Evolutionary conservation across 202 grass and related monocot species (phyloP).

Genomic region (Panicum virgatum): DNA sequence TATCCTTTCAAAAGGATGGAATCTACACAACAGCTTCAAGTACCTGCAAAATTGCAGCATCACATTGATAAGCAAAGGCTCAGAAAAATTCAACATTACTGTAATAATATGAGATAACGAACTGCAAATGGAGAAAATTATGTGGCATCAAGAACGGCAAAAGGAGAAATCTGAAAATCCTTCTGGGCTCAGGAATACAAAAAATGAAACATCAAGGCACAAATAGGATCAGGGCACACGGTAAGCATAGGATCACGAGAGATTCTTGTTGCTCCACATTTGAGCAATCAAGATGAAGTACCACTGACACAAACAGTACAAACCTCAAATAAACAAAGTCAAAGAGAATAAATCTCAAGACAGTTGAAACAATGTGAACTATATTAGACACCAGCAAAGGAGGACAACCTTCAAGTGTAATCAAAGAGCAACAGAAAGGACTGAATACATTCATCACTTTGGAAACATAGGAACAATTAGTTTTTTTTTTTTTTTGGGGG

Average conservation of each 20-base stretch:
- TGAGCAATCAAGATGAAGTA: neutral
- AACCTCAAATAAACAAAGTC: too few species aligned
- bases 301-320: neutral
- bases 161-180: neutral
- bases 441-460: neutral
- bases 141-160: neutral
- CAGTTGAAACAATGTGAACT: neutral
- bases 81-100: neutral
- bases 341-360: neutral
- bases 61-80: neutral
- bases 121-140: neutral
- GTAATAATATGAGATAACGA: neutral
- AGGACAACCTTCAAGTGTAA: too few species aligned
- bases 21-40: conserved; percentile 64
- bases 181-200: neutral
- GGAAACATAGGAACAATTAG: neutral
- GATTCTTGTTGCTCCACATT: neutral
- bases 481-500: too few species aligned
- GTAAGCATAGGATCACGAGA: neutral
- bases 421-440: neutral
- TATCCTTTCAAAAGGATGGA: conserved; percentile 68
- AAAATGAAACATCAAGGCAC: neutral
- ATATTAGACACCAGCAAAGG: neutral
- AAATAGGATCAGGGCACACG: neutral
- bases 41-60: conserved; percentile 49